Percentiles rank a stretch among this genome's conserved stretches.
These are phyloP conservation scores for Camellia japonica DNA, from an alignment of 148 eudicot species.

Conservation along the genomic window DNA sequence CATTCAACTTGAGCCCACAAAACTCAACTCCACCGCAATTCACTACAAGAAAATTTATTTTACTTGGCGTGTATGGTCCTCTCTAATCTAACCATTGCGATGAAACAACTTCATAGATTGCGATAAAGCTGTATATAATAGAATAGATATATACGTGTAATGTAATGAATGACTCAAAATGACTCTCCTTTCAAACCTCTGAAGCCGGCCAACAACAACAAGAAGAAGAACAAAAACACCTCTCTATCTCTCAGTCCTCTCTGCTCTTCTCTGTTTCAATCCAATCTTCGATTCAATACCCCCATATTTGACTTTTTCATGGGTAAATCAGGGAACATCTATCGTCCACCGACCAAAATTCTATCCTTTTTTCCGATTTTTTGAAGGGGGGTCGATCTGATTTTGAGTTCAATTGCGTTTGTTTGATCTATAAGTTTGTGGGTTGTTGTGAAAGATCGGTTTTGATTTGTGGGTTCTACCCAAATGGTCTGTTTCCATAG, in stretches of 20 bases:
- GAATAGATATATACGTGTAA: background rate
- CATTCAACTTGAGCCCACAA: background rate
- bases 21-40: background rate
- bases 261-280: background rate
- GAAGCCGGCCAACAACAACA: background rate
- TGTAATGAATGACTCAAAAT: background rate
- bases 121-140: background rate
- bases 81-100: no score
- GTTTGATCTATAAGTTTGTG: conserved; percentile 3
- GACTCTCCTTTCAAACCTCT: background rate
- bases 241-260: background rate
- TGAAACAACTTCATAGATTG: background rate
- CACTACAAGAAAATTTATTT: background rate
- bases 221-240: background rate
- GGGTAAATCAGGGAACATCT: background rate
- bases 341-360: background rate
- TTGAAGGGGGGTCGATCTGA: conserved; percentile 14
- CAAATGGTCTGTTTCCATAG: conserved; percentile 43
- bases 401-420: background rate
- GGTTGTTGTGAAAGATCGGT: background rate
- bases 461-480: conserved; percentile 9
- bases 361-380: background rate
- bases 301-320: background rate
- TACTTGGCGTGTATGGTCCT: background rate
- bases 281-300: background rate